phyloP scores from a whole-genome alignment of 352 stramenopile species.

The Pythium rhizo-oryzae region DNA sequence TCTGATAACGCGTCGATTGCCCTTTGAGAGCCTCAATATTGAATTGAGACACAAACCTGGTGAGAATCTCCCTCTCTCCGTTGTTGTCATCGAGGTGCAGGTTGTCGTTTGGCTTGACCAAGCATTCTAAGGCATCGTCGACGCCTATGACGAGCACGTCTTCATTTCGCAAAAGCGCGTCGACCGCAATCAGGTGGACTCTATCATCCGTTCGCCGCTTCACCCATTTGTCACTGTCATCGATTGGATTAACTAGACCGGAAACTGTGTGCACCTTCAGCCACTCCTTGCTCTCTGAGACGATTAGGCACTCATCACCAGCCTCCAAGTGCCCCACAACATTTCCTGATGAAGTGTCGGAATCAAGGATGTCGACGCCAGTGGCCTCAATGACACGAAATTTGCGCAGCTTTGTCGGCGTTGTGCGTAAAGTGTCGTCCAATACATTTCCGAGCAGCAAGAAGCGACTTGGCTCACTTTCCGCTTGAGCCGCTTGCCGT shows the following conservation, averaged over 20 bases:
- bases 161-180: slow-evolving; percentile 37
- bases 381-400: slow-evolving; percentile 9
- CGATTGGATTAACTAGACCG: neutral
- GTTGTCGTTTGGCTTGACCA: slow-evolving; percentile 27
- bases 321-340: neutral
- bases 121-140: slow-evolving; percentile 47
- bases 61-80: slow-evolving; percentile 49
- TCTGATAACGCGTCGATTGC: slow-evolving; percentile 60
- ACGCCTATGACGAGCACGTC: slow-evolving; percentile 65
- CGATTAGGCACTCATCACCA: slow-evolving; percentile 5
- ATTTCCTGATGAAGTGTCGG: neutral
- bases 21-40: slow-evolving; percentile 63
- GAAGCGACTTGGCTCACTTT: slow-evolving; percentile 11
- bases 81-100: slow-evolving; percentile 70
- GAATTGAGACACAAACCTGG: slow-evolving; percentile 70
- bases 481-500: neutral
- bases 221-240: slow-evolving; percentile 46
- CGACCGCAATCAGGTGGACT: slow-evolving; percentile 32
- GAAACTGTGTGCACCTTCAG: neutral
- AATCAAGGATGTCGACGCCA: slow-evolving; percentile 5
- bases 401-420: neutral
- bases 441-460: neutral
- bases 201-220: slow-evolving; percentile 42
- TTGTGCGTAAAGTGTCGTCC: neutral
- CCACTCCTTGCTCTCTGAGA: slow-evolving; percentile 5